Percentiles rank a stretch among this genome's conserved stretches.
Conservation (phyloP, 768 basidiomycete genomes). For the Collybia mongolica region DNA sequence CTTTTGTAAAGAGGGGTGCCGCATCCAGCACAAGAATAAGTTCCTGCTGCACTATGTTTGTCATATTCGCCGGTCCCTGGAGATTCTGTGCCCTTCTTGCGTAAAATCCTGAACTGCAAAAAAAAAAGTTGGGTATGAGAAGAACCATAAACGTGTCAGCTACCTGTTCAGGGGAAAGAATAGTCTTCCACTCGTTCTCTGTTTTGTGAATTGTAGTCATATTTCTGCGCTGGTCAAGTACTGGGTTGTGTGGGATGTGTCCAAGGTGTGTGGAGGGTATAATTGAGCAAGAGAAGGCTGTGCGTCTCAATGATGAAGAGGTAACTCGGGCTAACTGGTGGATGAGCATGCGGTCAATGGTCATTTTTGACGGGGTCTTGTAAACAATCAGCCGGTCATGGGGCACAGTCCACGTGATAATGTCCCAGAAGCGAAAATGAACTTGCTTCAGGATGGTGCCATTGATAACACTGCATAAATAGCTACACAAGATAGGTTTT, state of each 20-base stretch:
- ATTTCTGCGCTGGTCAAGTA: constrained; percentile 16
- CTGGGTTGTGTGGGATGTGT: too few relatives aligned
- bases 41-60: constrained; percentile 60
- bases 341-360: too few relatives aligned
- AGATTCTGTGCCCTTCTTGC: constrained; percentile 84
- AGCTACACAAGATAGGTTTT: constrained; percentile 1
- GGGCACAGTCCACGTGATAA: too few relatives aligned
- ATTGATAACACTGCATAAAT: neutral
- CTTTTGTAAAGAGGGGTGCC: constrained; percentile 84
- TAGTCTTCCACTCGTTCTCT: constrained; percentile 82
- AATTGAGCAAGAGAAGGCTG: too few relatives aligned
- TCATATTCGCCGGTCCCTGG: constrained; percentile 82
- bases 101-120: constrained; percentile 76
- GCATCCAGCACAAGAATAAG: constrained; percentile 81
- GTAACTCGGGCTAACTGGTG: too few relatives aligned
- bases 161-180: constrained; percentile 82
- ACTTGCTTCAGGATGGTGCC: neutral
- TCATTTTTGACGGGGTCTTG: too few relatives aligned
- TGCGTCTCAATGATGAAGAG: too few relatives aligned
- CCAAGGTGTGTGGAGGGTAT: neutral
- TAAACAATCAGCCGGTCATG: too few relatives aligned
- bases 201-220: constrained; percentile 49
- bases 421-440: too few relatives aligned
- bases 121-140: neutral
- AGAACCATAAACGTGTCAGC: constrained; percentile 14